A percentile compares a stretch with the other conserved stretches of the same genome.
Evolutionary conservation across 2,329 filamentous ascomycete genomes (phyloP).

Genomic region (Biscogniauxia marginata): DNA sequence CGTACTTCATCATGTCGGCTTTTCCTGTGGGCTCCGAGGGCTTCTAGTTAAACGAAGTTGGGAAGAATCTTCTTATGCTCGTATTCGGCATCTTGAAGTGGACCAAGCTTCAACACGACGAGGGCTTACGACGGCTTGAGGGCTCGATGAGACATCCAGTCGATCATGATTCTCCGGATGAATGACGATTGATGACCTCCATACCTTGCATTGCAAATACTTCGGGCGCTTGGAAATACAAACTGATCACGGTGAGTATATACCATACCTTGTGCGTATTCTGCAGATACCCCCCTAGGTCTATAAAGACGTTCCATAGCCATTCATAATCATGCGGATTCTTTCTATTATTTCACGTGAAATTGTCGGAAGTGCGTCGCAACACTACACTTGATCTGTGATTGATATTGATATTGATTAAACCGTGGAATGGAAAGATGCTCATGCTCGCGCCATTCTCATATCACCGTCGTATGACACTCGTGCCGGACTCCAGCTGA

Average conservation of each 20-base stretch:
- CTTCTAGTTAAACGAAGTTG: constrained; percentile 30
- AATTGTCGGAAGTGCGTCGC: not conserved
- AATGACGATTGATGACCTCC: not conserved
- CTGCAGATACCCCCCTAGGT: constrained; percentile 6
- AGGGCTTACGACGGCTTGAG: constrained; percentile 35
- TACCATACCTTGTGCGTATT: constrained; percentile 2
- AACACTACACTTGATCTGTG: not conserved
- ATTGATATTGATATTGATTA: not conserved
- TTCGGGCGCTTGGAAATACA: constrained; percentile 4
- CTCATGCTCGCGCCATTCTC: not conserved
- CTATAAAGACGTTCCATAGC: constrained; percentile 9
- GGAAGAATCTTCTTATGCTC: constrained; percentile 33
- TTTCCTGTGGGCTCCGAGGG: constrained; percentile 36
- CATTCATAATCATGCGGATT: constrained; percentile 1
- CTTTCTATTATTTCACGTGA: not conserved
- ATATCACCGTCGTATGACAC: not conserved
- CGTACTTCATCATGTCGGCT: constrained; percentile 25
- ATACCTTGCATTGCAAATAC: constrained; percentile 2
- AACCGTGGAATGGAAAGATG: not conserved
- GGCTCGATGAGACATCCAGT: constrained; percentile 26
- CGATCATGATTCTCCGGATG: not conserved
- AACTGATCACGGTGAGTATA: constrained; percentile 28
- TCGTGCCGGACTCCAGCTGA: not conserved
- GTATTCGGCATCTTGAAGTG: constrained; percentile 28
- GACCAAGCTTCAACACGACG: constrained; percentile 33